Conservation (phyloP, 208 protist species). For the Acanthamoeba lenticulata region DNA sequence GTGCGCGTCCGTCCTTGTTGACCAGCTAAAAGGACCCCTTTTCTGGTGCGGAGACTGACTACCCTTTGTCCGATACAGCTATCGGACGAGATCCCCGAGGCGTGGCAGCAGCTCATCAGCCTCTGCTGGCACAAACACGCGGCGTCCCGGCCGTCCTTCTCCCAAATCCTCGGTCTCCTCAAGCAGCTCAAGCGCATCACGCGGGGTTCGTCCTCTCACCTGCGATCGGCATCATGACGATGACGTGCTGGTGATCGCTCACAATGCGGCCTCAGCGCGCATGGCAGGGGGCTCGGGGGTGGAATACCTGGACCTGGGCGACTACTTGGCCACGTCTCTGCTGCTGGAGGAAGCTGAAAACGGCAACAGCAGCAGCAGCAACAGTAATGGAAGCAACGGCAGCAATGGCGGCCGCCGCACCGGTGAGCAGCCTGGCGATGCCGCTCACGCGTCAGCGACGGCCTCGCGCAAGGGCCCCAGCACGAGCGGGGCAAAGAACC, state of each 20-base stretch:
- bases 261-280: not conserved
- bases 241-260: not conserved
- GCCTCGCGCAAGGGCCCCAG: no score
- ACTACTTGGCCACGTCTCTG: not conserved
- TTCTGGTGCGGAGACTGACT: not conserved
- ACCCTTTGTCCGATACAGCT: not conserved
- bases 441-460: no score
- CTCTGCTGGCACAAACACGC: constrained; percentile 16
- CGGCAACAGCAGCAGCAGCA: not conserved
- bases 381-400: no score
- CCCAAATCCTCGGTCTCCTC: not conserved
- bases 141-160: not conserved
- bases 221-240: not conserved
- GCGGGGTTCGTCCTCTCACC: no score
- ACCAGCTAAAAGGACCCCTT: no score
- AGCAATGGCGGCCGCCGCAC: not conserved
- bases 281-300: not conserved
- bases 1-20: not conserved
- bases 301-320: not conserved
- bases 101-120: constrained; percentile 36
- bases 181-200: not conserved
- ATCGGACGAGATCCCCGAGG: constrained; percentile 53
- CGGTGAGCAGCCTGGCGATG: no score
- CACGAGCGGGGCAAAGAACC: no score
- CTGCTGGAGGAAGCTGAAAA: constrained; percentile 41